Conservation (phyloP, 257 asterid species). For the Asclepias syriaca region DNA sequence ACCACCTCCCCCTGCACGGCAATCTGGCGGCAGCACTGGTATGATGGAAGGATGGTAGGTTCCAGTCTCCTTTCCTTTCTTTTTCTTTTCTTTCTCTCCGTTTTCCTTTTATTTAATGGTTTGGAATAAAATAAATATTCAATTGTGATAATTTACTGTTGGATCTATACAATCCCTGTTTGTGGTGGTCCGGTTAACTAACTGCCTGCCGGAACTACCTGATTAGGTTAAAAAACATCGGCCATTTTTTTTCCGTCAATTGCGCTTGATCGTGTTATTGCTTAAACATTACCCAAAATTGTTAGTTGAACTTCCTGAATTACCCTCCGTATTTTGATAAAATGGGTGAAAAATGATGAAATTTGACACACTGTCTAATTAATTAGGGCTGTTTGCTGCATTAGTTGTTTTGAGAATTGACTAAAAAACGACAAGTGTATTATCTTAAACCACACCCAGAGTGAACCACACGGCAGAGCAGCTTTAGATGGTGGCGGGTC, state of each 20-base stretch:
- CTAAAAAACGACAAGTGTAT: not conserved
- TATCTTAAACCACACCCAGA: too few relatives aligned
- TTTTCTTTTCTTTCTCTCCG: not conserved
- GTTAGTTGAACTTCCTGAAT: not conserved
- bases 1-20: conserved; percentile 34
- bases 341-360: not conserved
- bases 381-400: not conserved
- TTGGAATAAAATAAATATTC: not conserved
- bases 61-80: too few relatives aligned
- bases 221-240: not conserved
- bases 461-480: not conserved
- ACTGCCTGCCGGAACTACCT: not conserved
- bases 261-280: not conserved
- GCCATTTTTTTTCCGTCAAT: not conserved
- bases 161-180: not conserved
- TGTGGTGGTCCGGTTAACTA: not conserved
- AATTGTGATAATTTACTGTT: not conserved
- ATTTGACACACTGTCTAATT: not conserved
- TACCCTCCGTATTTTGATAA: not conserved
- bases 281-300: not conserved
- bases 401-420: not conserved
- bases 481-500: too few relatives aligned
- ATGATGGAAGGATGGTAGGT: conserved; percentile 32
- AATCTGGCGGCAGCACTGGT: conserved; percentile 16
- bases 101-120: not conserved